Base-by-base conservation (phyloP, 306 rosid species). In the Trifolium pratense region DNA sequence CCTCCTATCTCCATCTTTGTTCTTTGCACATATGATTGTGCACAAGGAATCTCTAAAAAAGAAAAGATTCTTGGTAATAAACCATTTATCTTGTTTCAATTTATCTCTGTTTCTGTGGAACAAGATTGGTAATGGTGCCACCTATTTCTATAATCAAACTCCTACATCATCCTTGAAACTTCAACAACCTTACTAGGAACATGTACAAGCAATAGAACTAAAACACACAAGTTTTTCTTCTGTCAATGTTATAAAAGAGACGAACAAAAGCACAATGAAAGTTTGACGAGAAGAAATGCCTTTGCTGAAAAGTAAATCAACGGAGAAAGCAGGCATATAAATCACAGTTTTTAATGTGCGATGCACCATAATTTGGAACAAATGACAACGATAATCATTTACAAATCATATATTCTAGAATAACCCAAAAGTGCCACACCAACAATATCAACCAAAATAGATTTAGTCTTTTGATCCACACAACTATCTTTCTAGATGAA, bases 1-100 rank as follows among this genome's bases (percentile, higher is more conserved):
- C 37, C 52, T 16, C 49, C 40, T 32, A 23, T 45, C 57, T 18
- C 75, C 76, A 21, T 68, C 72, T 74, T 39, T 29, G 49, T 49
- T 39, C 66, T 65, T 65, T 21, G 17, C 62, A 17, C 49, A 10
- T 46, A 58, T 48, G 37, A 59, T 39, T 59, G 51, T 18, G 21
- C n/a, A 59, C 40, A 61, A 68, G 48, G 52, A 12, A 49, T 23
- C 58, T 58, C 31, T 32, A 26, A 5, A 66, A 66, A 66, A 66
- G 32, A 58, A 46, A 48, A 31, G 49, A 46, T 58, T 57, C 26
- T 66, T 11, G 9, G 43, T 17, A 51, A 29, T 17, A 59, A 37
- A 74, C 13, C 10, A n/a, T 42, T 46, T 45, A 57, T 57, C 48
- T 36, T 3, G 25, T 59, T 12, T 34, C 8, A n/a, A n/a, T 42